Evolutionary conservation across 345 rosid genomes (phyloP), one percentile per base, ranked within the genome.

Genomic region (Isatis tinctoria): DNA sequence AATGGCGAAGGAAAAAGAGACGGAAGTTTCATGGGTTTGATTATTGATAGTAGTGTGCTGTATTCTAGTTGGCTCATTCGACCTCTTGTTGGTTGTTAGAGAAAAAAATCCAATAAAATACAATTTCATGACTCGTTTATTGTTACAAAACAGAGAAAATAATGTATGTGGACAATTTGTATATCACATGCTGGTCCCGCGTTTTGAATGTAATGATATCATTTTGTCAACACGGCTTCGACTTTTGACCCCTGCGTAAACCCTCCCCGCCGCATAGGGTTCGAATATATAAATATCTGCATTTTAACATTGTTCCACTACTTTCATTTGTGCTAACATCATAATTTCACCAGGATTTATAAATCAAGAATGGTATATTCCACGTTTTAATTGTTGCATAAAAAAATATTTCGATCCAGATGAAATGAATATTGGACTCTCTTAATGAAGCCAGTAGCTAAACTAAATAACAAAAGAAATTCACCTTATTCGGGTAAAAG

Each of bases 31-130:
- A 60, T 68, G 36, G 74, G 47, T 39, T 35, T 59, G 40, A 74
- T 74, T 49, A 74, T 65, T 45, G 52, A 45, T 30, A 3, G 35
- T 30, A 3, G 35, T 43, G 60, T 32, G 78, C 67, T 74, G 73
- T 48, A 11, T 16, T 59, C 54, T 74, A 37, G 78, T 49, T 74
- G 78, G 73, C 67, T 59, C 67, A 48, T 67, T 59, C 14, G 26
- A 20, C 45, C 27, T 59, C 18, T 48, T 74, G 60, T 30, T 67
- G 73, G 73, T 67, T 59, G 78, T 74, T 74, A 74, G 73, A 67
- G 73, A 67, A 39, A 12, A 37, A 36, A 67, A 67, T 28, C 22
- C 0, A 60, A 59, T 67, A 48, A 51, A 48, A 74, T 74, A 66
- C 48, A 28, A 40, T 74, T 28, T 28, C 68, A 28, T 59, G 8